Evolutionary conservation across 148 eudicot species (phyloP).

Genomic region (Spergularia marina): DNA sequence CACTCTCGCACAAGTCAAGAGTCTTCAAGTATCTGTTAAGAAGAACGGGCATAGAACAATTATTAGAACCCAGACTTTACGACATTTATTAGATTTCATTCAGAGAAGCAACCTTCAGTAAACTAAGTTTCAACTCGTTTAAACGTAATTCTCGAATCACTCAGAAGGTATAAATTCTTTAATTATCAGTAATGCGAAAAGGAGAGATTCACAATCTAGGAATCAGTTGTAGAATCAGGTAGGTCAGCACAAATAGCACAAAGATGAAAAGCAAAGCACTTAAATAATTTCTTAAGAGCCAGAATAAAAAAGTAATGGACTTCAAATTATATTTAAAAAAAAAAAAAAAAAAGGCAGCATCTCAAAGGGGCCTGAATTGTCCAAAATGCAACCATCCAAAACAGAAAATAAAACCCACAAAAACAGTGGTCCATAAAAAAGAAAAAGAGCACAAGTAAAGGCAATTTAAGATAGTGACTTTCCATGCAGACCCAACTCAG

Average conservation of each 20-base stretch:
- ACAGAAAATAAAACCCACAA: conserved; percentile 21
- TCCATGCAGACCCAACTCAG: conserved; percentile 45
- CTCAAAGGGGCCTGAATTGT: conserved; percentile 29
- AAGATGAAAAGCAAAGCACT: conserved; percentile 13
- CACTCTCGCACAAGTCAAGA: conserved; percentile 84
- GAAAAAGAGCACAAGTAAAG: conserved; percentile 31
- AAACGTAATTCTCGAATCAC: background rate
- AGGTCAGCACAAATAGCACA: conserved; percentile 13
- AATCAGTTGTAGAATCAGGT: conserved; percentile 21
- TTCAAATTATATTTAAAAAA: background rate
- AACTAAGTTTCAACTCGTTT: background rate
- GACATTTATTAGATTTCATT: too few species aligned
- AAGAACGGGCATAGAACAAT: background rate
- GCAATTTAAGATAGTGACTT: conserved; percentile 38
- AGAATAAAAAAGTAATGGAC: conserved; percentile 16
- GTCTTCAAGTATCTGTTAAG: conserved; percentile 63
- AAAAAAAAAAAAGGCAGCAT: conserved; percentile 22
- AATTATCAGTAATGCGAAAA: background rate
- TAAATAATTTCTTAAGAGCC: conserved; percentile 16
- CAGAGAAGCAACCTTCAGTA: background rate
- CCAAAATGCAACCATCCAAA: conserved; percentile 42
- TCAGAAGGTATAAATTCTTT: background rate
- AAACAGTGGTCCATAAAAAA: conserved; percentile 30
- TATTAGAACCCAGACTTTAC: background rate
- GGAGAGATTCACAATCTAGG: conserved; percentile 21